Evolutionary conservation across 2,329 filamentous ascomycete genomes (phyloP), one percentile per base, ranked within the genome.

Genomic region (Penicillium brevicompactum): DNA sequence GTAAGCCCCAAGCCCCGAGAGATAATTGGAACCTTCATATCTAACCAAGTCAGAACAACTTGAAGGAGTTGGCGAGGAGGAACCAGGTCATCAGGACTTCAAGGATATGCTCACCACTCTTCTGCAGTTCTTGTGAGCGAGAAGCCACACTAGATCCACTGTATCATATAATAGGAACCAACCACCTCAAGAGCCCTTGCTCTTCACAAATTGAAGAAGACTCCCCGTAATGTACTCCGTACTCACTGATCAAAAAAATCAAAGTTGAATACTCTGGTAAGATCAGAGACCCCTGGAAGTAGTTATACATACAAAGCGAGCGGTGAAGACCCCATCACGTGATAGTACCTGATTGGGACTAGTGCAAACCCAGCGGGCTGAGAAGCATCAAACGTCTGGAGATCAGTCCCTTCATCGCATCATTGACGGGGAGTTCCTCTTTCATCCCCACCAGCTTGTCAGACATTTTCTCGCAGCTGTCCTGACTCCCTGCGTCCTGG

Each of bases 91-190:
- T 59, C 76, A 76, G 50, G 75, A 79, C 57, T 75, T 76, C 54
- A 83, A 81, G 63, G 87, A 90, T 56, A 89, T 90, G 85, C 73
- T 91, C 45, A 78, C 76, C 53, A 86, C 87, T 3, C 72, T 90
- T 53, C 67, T 77, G 45, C 71, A 74, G 45, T 77, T 76, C 56
- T 47, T 77, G 53, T 70, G 51, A 65, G 48, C 14, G 30, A 27
- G 27, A 41, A 31, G 13, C 13, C 38, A 21, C 38, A 41, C 4
- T 7, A 22, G 10, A 41, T 10, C 38, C 49, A 24, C n/a, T 55
- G 44, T 46, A 24, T 27, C 24, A 46, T 43, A 9, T 45, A 51
- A 32, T 34, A 42, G 44, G 41, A 32, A 54, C 14, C 18, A 31
- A 41, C 5, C 18, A 6, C 18, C 38, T 16, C 10, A n/a, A 13